Evolutionary conservation across 768 basidiomycete genomes (phyloP).

Genomic region (Tylopilus balloui): DNA sequence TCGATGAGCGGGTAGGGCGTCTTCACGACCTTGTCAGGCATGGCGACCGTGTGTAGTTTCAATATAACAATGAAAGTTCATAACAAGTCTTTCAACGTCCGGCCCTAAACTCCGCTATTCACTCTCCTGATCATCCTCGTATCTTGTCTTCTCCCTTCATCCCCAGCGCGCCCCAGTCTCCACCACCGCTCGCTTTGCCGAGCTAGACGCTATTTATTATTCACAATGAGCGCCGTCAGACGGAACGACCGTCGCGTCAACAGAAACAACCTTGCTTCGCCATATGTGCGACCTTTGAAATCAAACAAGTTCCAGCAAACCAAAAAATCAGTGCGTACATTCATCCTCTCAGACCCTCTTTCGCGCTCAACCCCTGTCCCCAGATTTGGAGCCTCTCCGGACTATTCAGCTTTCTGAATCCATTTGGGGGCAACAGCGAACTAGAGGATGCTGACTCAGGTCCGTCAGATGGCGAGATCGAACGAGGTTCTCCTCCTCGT

Average conservation of each 20-base stretch:
- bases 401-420: conserved; percentile 50
- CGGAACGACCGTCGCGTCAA: conserved; percentile 38
- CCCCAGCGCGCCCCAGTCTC: conserved; percentile 1
- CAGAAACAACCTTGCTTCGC: conserved; percentile 42
- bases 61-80: conserved; percentile 1
- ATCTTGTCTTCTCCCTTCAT: conserved; percentile 18
- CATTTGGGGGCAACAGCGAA: conserved; percentile 31
- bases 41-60: conserved; percentile 12
- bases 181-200: conserved; percentile 2
- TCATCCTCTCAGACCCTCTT: background rate
- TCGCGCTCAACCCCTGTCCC: conserved; percentile 10
- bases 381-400: conserved; percentile 51
- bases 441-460: conserved; percentile 19
- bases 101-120: conserved; percentile 30
- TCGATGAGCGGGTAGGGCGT: conserved; percentile 91
- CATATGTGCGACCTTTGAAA: conserved; percentile 46
- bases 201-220: background rate
- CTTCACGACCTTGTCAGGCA: conserved; percentile 46
- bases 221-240: conserved; percentile 56
- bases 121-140: conserved; percentile 20
- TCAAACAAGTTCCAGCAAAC: conserved; percentile 22
- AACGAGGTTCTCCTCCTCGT: conserved; percentile 24
- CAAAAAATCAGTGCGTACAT: conserved; percentile 46
- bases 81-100: conserved; percentile 17
- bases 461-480: conserved; percentile 26